phyloP scores from a whole-genome alignment of 768 basidiomycete genomes.

The Termitomyces sp. region DNA sequence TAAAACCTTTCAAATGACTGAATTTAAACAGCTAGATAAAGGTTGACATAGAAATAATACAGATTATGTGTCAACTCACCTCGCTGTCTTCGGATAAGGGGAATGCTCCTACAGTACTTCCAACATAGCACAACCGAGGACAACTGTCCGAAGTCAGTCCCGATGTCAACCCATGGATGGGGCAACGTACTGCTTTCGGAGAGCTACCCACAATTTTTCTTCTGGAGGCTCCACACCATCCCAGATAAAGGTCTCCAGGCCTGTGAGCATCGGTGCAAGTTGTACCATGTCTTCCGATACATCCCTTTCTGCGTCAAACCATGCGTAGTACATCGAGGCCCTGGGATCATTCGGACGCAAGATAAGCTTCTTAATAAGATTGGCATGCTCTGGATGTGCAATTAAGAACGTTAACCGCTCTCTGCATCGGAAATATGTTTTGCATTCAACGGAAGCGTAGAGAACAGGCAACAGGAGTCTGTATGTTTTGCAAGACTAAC shows the following conservation, averaged over 20 bases:
- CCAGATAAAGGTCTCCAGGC: constrained; percentile 19
- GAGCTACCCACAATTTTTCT: constrained; percentile 15
- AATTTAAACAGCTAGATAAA: constrained; percentile 18
- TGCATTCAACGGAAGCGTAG: constrained; percentile 9
- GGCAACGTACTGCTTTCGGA: constrained; percentile 12
- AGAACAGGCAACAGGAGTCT: constrained; percentile 10
- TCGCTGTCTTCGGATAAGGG: constrained; percentile 15
- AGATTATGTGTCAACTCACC: constrained; percentile 4
- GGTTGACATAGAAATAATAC: neutral
- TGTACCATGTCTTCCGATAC: constrained; percentile 9
- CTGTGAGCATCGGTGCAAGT: constrained; percentile 12
- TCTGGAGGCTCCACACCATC: constrained; percentile 18
- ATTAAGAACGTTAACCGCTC: constrained; percentile 13
- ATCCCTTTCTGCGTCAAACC: constrained; percentile 9
- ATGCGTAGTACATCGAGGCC: constrained; percentile 5
- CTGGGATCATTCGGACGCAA: constrained; percentile 15
- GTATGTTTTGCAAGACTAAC: constrained; percentile 6
- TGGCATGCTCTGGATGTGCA: constrained; percentile 8
- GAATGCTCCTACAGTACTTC: constrained; percentile 15
- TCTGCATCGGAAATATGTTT: constrained; percentile 12
- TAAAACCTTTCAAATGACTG: constrained; percentile 15
- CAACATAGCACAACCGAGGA: constrained; percentile 16
- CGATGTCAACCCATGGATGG: neutral
- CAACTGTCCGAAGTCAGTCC: constrained; percentile 11
- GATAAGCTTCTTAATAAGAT: constrained; percentile 13